Evolutionary conservation across 129 eudicot species (phyloP).

Genomic region (Pulicaria dysenterica): DNA sequence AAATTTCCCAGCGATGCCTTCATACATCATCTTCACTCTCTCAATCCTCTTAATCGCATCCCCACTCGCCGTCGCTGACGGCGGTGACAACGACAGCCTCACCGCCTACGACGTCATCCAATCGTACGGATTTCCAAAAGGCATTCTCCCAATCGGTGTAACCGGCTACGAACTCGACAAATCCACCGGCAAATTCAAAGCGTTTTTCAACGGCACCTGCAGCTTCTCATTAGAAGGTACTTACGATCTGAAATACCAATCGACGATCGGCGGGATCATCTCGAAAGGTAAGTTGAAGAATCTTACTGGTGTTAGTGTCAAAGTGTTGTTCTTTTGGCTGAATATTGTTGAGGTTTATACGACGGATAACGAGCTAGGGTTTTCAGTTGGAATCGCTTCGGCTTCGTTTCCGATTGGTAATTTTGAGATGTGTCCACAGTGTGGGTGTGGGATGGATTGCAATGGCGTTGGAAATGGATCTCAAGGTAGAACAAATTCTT

Average conservation of each 20-base stretch:
- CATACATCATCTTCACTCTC: slow-evolving; percentile 31
- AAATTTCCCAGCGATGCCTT: slow-evolving; percentile 18
- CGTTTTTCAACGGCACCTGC: slow-evolving; percentile 55
- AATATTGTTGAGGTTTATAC: slow-evolving; percentile 64
- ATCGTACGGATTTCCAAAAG: slow-evolving; percentile 65
- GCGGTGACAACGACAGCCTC: slow-evolving; percentile 24
- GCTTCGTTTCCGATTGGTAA: slow-evolving; percentile 65
- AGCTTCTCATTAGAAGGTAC: slow-evolving; percentile 68
- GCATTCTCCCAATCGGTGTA: slow-evolving; percentile 71
- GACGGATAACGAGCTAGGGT: slow-evolving; percentile 51
- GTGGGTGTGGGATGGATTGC: slow-evolving; percentile 88
- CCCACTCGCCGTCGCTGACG: slow-evolving; percentile 16
- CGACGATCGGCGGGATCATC: slow-evolving; percentile 58
- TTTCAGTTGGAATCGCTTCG: slow-evolving; percentile 75
- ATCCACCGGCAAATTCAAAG: slow-evolving; percentile 61
- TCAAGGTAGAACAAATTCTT: slow-evolving; percentile 4
- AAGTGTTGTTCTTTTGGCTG: slow-evolving; percentile 65
- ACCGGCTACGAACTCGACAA: slow-evolving; percentile 58
- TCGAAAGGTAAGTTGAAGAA: slow-evolving; percentile 42
- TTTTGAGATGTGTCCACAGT: slow-evolving; percentile 67
- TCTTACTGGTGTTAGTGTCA: slow-evolving; percentile 66
- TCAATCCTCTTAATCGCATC: slow-evolving; percentile 25
- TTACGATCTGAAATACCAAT: slow-evolving; percentile 63
- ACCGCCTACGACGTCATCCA: slow-evolving; percentile 63
- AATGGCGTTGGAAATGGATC: background rate